Evolutionary conservation across 2,329 filamentous ascomycete genomes (phyloP).

Genomic region (Aspergillus ruber): DNA sequence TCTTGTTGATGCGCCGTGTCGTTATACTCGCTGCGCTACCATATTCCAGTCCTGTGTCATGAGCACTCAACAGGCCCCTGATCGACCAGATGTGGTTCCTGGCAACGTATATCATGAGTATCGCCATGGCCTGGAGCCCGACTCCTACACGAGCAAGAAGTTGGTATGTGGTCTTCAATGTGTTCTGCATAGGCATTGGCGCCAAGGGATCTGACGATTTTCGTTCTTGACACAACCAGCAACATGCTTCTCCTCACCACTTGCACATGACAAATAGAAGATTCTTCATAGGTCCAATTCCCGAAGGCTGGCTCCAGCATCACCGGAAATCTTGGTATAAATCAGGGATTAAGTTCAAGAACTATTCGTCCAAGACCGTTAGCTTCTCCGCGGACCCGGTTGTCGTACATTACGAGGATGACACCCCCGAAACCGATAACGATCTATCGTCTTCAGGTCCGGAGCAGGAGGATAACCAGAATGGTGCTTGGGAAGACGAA

Average conservation of each 20-base stretch:
- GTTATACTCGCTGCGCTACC: conserved; percentile 1
- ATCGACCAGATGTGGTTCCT: conserved; percentile 13
- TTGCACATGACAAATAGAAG: conserved; percentile 56
- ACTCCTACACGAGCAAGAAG: conserved; percentile 50
- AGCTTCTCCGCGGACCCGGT: conserved; percentile 48
- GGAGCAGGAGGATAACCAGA: conserved; percentile 10
- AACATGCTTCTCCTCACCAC: conserved; percentile 57
- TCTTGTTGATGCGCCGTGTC: neutral
- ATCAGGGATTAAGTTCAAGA: conserved; percentile 34
- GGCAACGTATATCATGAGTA: conserved; percentile 13
- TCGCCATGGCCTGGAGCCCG: conserved; percentile 36
- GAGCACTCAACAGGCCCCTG: conserved; percentile 16
- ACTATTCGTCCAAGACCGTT: conserved; percentile 42
- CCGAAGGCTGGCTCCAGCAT: conserved; percentile 58
- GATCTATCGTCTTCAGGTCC: conserved; percentile 10
- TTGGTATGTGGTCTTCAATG: conserved; percentile 36
- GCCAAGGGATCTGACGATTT: conserved; percentile 2
- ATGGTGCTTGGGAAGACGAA: conserved; percentile 13
- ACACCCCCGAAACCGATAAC: conserved; percentile 12
- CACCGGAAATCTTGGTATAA: conserved; percentile 60
- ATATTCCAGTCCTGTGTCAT: conserved; percentile 14
- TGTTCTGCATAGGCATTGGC: neutral
- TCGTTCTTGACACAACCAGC: conserved; percentile 26
- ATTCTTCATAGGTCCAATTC: conserved; percentile 61
- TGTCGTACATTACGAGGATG: conserved; percentile 34